These are phyloP conservation scores for Nannochloropsis granulata DNA, from an alignment of 108 stramenopile species.

Conservation along the genomic window DNA sequence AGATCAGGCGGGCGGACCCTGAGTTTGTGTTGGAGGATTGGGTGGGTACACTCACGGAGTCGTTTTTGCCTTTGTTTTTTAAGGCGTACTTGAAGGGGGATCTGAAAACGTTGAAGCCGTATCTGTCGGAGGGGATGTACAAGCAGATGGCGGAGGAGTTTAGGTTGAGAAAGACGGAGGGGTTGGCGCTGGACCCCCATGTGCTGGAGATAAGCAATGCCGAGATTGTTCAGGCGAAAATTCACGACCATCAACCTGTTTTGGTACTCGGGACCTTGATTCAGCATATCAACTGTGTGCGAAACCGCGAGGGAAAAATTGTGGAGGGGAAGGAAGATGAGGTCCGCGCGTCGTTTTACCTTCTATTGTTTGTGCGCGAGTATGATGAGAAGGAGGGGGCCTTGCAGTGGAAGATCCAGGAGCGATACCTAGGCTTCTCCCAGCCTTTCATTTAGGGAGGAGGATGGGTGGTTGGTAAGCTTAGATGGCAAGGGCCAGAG, in stretches of 20 bases:
- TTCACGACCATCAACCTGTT: slow-evolving; percentile 70
- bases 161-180: slow-evolving; percentile 65
- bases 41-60: slow-evolving; percentile 65
- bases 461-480: too few species aligned
- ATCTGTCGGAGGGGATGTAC: slow-evolving; percentile 48
- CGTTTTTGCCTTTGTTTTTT: slow-evolving; percentile 73
- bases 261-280: slow-evolving; percentile 85
- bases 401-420: slow-evolving; percentile 85
- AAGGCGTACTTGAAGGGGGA: slow-evolving; percentile 53
- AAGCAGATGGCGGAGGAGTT: slow-evolving; percentile 70
- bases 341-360: slow-evolving; percentile 67
- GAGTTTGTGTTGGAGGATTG: slow-evolving; percentile 78
- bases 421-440: slow-evolving; percentile 10
- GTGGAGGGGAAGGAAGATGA: slow-evolving; percentile 36
- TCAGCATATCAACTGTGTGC: slow-evolving; percentile 96
- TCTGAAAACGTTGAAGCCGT: slow-evolving; percentile 18
- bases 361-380: slow-evolving; percentile 82
- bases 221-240: slow-evolving; percentile 72
- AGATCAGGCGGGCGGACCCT: slow-evolving; percentile 81
- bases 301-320: slow-evolving; percentile 59
- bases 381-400: slow-evolving; percentile 75
- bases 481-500: not conserved
- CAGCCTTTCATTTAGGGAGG: not conserved
- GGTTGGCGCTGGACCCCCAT: slow-evolving; percentile 59
- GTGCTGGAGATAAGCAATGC: slow-evolving; percentile 85